These are phyloP conservation scores for Gaultheria prostrata DNA, from an alignment of 148 eudicot species.

Conservation along the genomic window DNA sequence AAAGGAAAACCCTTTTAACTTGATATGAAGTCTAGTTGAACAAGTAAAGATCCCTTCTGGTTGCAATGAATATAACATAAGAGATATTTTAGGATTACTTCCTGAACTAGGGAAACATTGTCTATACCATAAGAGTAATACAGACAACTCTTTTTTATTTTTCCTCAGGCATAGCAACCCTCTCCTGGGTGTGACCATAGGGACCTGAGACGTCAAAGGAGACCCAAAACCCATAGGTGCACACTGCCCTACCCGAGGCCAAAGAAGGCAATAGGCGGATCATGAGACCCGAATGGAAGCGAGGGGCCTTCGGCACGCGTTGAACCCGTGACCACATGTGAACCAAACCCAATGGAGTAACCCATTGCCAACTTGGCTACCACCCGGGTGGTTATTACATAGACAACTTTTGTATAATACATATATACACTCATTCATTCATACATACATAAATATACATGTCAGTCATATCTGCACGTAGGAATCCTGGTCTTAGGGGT, in stretches of 20 bases:
- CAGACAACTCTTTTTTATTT: too few species aligned
- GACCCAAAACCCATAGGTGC: too few species aligned
- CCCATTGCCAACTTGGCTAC: too few species aligned
- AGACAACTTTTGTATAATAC: not conserved
- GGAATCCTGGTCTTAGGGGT: not conserved
- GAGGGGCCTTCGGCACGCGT: too few species aligned
- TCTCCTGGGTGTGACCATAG: too few species aligned
- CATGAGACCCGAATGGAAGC: too few species aligned
- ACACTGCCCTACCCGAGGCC: too few species aligned
- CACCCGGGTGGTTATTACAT: not conserved
- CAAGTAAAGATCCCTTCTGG: conserved; percentile 22
- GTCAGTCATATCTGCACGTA: not conserved
- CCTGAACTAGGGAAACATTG: not conserved
- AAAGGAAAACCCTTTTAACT: not conserved
- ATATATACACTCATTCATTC: not conserved
- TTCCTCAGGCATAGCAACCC: too few species aligned
- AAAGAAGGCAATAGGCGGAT: too few species aligned
- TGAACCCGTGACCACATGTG: too few species aligned
- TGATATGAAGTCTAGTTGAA: conserved; percentile 12
- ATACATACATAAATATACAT: not conserved
- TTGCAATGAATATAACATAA: not conserved
- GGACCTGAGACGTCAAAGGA: too few species aligned
- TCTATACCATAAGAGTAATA: not conserved
- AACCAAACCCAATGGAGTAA: too few species aligned
- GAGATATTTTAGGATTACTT: not conserved